phyloP scores from a whole-genome alignment of 2,329 filamentous ascomycete species.

The Alternaria brassicicola region DNA sequence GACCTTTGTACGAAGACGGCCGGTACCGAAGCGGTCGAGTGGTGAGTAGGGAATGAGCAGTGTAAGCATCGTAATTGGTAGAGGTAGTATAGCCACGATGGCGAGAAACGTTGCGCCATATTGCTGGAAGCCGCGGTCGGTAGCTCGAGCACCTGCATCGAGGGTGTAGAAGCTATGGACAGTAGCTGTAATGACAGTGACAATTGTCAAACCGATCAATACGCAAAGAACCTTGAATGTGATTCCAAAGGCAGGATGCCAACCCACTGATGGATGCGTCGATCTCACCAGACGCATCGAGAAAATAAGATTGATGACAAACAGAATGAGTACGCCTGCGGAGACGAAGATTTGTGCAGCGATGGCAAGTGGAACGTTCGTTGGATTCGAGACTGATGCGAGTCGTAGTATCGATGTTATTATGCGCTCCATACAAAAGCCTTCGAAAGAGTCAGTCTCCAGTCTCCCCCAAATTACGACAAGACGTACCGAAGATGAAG shows the following conservation, averaged over 20 bases:
- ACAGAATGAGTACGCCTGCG: conserved; percentile 76
- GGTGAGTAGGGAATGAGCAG: conserved; percentile 54
- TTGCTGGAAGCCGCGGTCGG: conserved; percentile 68
- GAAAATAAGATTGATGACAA: conserved; percentile 79
- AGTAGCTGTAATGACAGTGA: conserved; percentile 69
- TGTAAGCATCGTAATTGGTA: conserved; percentile 60
- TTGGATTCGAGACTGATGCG: conserved; percentile 37
- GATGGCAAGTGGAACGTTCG: conserved; percentile 58
- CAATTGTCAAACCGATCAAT: conserved; percentile 63
- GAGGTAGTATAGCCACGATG: conserved; percentile 69
- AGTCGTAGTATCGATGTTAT: conserved; percentile 49
- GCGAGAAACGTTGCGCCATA: conserved; percentile 67
- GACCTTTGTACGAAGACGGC: conserved; percentile 71
- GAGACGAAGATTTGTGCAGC: conserved; percentile 72
- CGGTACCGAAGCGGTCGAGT: conserved; percentile 68
- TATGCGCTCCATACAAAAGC: conserved; percentile 54
- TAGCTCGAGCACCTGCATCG: conserved; percentile 54
- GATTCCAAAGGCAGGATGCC: conserved; percentile 61
- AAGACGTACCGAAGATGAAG: conserved; percentile 48
- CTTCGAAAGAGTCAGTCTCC: conserved; percentile 18
- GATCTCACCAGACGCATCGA: conserved; percentile 76
- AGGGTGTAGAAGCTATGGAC: conserved; percentile 73
- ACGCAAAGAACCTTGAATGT: conserved; percentile 65
- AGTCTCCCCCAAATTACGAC: not conserved
- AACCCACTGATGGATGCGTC: conserved; percentile 72